Evolutionary conservation across 1,139 yeast genomes (phyloP), one percentile per base, ranked within the genome.

Genomic region (Candida dubliniensis): DNA sequence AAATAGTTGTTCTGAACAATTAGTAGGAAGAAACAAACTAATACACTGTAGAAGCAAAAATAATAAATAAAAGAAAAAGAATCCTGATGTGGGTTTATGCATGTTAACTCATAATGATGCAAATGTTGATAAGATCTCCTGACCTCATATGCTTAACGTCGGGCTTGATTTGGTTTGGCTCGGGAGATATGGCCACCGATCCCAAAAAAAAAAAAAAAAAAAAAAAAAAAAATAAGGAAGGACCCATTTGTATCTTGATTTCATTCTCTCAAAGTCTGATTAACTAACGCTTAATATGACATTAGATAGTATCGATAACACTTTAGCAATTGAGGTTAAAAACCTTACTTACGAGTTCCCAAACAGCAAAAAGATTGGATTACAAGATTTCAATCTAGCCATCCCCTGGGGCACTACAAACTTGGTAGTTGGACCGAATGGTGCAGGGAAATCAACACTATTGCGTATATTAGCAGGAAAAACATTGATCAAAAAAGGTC

Each of bases 391-490:
- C 48, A 69, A 73, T 31, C 60, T 93, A 38, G 55, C 68, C 11
- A 71, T 93, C 14, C 82, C 84, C 1, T 80, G 87, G 76, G 83
- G 87, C 6, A 78, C 93, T 1, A 77, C 96, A 47, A 81, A 91
- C 15, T 70, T 93, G 38, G 65, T 93, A 10, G 75, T 93, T 33
- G 99, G 99, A 0, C 96, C 98, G 26, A 93, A 93, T 58, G 99
- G 99, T 18, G 98, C 99, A 1, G 99, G 99, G 5, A 93, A 93
- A 63, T 87, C 96, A 1, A 93, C 99, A 0, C 65, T 93, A 38
- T 72, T 93, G 50, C 81, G 83, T 58, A 77, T 93, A 11, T 69
- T 93, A 29, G 96, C 98, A 1, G 99, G 99, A 8, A 93, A 91
- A 58, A 89, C 95, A 2, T 74, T 93, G 48, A 85, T 95, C 49